A percentile compares a stretch with the other conserved stretches of the same genome.
phyloP scores from a whole-genome alignment of 345 rosid genomes.

The Corchorus capsularis region DNA sequence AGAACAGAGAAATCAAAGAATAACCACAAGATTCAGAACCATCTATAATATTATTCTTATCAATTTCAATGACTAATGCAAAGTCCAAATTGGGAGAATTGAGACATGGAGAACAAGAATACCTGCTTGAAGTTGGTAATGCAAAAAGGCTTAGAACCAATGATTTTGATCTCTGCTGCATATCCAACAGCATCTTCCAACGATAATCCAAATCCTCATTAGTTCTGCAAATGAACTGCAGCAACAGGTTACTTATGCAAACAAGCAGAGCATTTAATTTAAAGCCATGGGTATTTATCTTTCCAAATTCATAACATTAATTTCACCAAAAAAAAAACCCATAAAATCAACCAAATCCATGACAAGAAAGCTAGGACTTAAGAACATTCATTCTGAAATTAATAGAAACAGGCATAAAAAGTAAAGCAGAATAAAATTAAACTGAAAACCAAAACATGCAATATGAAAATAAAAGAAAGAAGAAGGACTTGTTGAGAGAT shows the following conservation, averaged over 20 bases:
- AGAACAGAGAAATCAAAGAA: neutral
- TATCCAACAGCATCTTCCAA: slow-evolving; percentile 48
- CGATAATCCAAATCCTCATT: slow-evolving; percentile 42
- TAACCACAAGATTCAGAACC: no score
- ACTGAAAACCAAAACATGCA: neutral
- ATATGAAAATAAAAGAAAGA: neutral
- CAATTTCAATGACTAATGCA: neutral
- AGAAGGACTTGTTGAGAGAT: neutral
- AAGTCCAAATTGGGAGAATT: neutral
- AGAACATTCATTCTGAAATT: neutral
- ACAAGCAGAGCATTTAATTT: neutral
- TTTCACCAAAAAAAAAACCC: no score
- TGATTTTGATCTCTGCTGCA: slow-evolving; percentile 39
- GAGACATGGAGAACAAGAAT: neutral
- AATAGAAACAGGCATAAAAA: neutral
- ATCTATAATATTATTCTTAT: no score
- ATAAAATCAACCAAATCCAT: no score
- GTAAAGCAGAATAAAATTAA: neutral
- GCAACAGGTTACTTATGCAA: slow-evolving; percentile 24
- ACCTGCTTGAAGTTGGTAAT: slow-evolving; percentile 39
- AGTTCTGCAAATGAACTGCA: slow-evolving; percentile 46
- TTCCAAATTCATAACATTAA: no score
- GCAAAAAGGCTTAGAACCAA: slow-evolving; percentile 38
- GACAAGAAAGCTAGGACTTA: neutral
- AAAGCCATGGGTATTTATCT: no score